Base-by-base conservation (phyloP, 192 early-diverging fungal genomes). In the Blastocladiella britannica region DNA sequence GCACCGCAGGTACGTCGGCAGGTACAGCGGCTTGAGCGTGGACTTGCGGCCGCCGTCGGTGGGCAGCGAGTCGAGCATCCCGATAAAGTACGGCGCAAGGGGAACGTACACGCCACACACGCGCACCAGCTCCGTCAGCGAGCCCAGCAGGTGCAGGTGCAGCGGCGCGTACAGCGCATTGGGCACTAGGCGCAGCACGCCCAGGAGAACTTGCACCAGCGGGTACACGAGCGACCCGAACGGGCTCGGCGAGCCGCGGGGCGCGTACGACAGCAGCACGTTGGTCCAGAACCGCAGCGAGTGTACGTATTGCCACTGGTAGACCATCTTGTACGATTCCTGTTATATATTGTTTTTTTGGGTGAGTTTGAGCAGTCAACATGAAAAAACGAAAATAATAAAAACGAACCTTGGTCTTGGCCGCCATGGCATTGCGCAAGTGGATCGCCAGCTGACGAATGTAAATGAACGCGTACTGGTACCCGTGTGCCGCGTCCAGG, bases 301-400 rank as follows among this genome's bases (percentile, higher is more conserved):
- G 69, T 93, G 89, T 55, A 98, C 66, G 65, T 82, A 98, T 71
- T 93, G 91, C 94, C 94, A 98, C 75, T 90, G 89, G 76, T 94
- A 93, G 43, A 98, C 87, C 7, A 78, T 64, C 55, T 85, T 88
- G 78, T 82, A 91, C 4, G 81, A 82, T 62, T 92, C 84, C 77
- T 77, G 29, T 56, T 29, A 60, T 15, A 31, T 26, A 28, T 22
- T 54, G 31, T 52, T 54, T n/a, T n/a, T n/a, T n/a, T n/a, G n/a
- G n/a, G n/a, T n/a, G n/a, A n/a, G n/a, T n/a, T n/a, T 5, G 28
- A 55, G 54, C 51, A 53, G 4, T 56, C 31, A 37, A 43, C 28
- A 52, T 58, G 3, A 29, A 23, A 37, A 6, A 43, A 54, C 8
- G 18, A 23, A 29, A 3, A 55, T 22, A 5, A 53, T 61, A 24